phyloP scores from a whole-genome alignment of 768 basidiomycete genomes.

The Termitomyces sp. region DNA sequence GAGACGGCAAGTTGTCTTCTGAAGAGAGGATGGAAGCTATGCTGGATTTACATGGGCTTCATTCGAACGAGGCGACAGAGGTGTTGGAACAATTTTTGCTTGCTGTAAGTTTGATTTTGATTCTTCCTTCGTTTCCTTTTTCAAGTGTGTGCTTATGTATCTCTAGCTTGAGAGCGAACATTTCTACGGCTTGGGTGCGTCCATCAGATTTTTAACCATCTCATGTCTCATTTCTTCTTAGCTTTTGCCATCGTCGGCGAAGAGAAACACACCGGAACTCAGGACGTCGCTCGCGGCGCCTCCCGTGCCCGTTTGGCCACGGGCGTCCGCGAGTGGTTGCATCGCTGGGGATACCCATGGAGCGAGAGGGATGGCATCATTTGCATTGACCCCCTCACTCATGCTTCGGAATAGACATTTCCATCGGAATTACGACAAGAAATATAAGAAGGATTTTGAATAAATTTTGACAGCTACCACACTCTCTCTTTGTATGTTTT shows the following conservation, averaged over 20 bases:
- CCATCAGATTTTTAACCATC: too few species aligned
- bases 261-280: conserved; percentile 93
- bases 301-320: conserved; percentile 80
- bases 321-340: conserved; percentile 86
- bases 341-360: conserved; percentile 96
- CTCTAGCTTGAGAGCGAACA: conserved; percentile 79
- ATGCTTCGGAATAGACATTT: conserved; percentile 39
- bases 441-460: conserved; percentile 1
- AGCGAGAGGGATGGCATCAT: conserved; percentile 87
- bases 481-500: conserved; percentile 1
- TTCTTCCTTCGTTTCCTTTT: not conserved
- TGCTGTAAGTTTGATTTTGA: conserved; percentile 50
- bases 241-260: conserved; percentile 92
- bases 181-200: conserved; percentile 78
- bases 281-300: conserved; percentile 76
- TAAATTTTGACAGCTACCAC: not conserved
- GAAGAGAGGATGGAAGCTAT: conserved; percentile 89
- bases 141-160: not conserved
- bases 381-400: conserved; percentile 83
- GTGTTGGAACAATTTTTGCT: conserved; percentile 86
- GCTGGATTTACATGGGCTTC: conserved; percentile 90
- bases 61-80: conserved; percentile 89
- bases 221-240: conserved; percentile 19
- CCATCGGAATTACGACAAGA: not conserved
- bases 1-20: conserved; percentile 53